Evolutionary conservation across 2,329 filamentous ascomycete species (phyloP).

Genomic region (Malbranchea cinnamomea): DNA sequence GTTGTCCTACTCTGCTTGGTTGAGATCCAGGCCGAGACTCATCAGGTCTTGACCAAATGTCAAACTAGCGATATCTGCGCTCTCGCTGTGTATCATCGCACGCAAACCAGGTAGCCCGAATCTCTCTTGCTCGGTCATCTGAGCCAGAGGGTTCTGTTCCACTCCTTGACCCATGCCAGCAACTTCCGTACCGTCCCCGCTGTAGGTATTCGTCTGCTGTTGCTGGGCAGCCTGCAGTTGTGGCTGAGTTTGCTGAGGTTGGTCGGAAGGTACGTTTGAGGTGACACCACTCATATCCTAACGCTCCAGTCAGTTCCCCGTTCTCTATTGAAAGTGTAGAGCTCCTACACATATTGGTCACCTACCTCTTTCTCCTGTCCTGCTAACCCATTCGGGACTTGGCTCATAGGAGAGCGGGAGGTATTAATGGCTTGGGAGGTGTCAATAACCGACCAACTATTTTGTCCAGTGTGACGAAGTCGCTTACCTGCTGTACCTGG

Average conservation of each 20-base stretch:
- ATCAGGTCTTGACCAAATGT: conserved; percentile 50
- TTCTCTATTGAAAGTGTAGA: no score
- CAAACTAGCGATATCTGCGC: conserved; percentile 36
- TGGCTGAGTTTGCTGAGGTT: conserved; percentile 12
- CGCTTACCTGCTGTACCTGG: conserved; percentile 19
- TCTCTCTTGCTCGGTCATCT: conserved; percentile 46
- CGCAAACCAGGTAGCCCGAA: conserved; percentile 47
- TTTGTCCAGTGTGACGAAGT: background rate
- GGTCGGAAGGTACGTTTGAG: no score
- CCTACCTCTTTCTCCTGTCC: conserved; percentile 29
- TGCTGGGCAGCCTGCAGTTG: conserved; percentile 20
- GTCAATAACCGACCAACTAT: conserved; percentile 9
- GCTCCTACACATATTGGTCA: background rate
- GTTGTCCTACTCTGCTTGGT: conserved; percentile 40
- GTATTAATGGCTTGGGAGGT: conserved; percentile 18
- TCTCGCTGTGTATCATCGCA: conserved; percentile 41
- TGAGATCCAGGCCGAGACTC: conserved; percentile 48
- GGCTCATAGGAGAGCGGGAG: conserved; percentile 29
- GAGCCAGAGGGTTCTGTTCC: conserved; percentile 23
- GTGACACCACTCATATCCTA: no score
- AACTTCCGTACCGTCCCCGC: conserved; percentile 5
- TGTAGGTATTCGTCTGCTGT: conserved; percentile 16
- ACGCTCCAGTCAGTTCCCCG: no score
- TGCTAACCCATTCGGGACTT: conserved; percentile 27
- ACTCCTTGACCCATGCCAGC: conserved; percentile 4